Evolutionary conservation across 306 rosid species (phyloP), one percentile per base, ranked within the genome.

Genomic region (Casuarina glauca): DNA sequence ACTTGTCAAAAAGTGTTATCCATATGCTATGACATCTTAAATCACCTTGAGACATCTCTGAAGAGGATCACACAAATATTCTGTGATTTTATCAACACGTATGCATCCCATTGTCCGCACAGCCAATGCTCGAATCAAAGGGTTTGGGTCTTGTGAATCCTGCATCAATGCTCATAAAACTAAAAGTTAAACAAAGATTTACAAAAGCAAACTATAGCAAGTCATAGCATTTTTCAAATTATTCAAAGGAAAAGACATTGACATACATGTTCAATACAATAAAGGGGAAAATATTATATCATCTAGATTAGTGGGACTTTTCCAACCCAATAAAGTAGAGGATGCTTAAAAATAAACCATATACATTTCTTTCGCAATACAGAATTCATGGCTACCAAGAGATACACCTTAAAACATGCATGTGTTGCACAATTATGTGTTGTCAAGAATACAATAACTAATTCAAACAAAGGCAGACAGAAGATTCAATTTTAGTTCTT

Each of bases 131-230:
- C 99, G 97, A 77, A 95, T 93, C 75, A 95, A 82, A 58, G 99
- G 99, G 87, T 95, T 95, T 75, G 99, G 97, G 83, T 95, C 99
- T 81, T 93, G 97, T 50, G 99, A 95, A 85, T 95, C 99, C 99
- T 95, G 91, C 75, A 36, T 38, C 85, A 52, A 66, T 76, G 75
- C 79, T 73, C 64, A 79, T 51, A 16, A 44, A 67, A 39, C 2
- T 9, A 72, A 2, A 50, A 63, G 48, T 50, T 36, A 50, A 63
- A 50, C 57, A 48, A 39, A 81, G 73, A 52, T 9, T 69, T 8
- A 50, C 35, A 67, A 53, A 15, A 74, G 20, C 39, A 35, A 62
- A 83, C 17, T 63, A 35, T 9, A 82, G 4, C 42, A 71, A n/a
- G 9, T 66, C 4, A 66, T 42, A 67, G 41, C 6, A 19, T 15